Conservation (phyloP, 176 grass and related monocot genomes). For the Juncus effusus region DNA sequence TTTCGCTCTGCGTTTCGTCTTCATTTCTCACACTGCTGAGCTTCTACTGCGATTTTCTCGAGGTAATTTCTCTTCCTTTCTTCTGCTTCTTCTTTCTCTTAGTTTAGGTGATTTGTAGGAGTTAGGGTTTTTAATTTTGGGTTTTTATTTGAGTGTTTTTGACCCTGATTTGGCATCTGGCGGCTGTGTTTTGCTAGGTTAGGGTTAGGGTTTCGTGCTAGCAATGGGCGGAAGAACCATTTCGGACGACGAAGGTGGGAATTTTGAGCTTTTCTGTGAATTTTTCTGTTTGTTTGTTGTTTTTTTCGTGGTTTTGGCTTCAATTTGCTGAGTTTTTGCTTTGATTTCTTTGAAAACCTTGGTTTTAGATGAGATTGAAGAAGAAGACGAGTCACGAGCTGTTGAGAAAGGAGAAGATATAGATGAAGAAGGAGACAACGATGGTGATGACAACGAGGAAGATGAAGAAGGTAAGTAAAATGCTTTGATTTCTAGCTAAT, state of each 20-base stretch:
- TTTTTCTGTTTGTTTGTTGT: neutral
- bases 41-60: neutral
- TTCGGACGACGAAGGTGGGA: slow-evolving; percentile 80
- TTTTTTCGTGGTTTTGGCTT: neutral
- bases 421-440: slow-evolving; percentile 41
- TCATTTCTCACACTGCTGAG: neutral
- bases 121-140: neutral
- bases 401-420: slow-evolving; percentile 31
- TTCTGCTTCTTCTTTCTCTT: neutral
- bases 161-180: neutral
- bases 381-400: slow-evolving; percentile 41
- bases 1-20: neutral
- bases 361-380: slow-evolving; percentile 58
- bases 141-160: slow-evolving; percentile 7
- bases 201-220: slow-evolving; percentile 44
- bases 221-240: slow-evolving; percentile 60
- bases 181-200: slow-evolving; percentile 26
- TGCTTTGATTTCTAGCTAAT: neutral
- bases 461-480: slow-evolving; percentile 66
- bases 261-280: neutral
- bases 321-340: slow-evolving; percentile 18
- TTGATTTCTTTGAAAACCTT: slow-evolving; percentile 20
- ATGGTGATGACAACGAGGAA: slow-evolving; percentile 44
- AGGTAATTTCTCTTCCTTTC: slow-evolving; percentile 23
- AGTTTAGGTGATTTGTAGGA: neutral